Base-by-base conservation (phyloP, 2,329 filamentous ascomycete species). In the Oidium heveae region DNA sequence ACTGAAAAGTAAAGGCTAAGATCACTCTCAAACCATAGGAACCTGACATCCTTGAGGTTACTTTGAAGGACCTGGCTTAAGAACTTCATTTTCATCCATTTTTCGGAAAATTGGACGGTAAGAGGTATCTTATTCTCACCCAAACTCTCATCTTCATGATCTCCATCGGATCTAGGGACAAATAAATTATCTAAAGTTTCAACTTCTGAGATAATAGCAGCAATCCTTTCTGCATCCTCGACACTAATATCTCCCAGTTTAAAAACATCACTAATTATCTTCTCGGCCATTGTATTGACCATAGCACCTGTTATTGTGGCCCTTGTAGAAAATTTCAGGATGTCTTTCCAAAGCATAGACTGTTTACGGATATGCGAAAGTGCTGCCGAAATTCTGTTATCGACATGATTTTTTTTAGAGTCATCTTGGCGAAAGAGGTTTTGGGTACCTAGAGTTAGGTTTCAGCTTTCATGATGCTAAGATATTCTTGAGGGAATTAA, bases 11-110 rank as follows among this genome's bases (percentile, higher is more conserved):
- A 79, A 39, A 80, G 63, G 58, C 77, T 79, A 44, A 82, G 67
- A 63, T 81, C 77, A 64, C 77, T 78, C 58, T 82, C 77, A 61
- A 74, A 71, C 79, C 79, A 82, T 39, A 82, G 65, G 58, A 70
- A 80, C 56, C 70, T 71, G 55, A 82, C 74, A 58, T 82, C 79
- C 58, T 74, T 74, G 54, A 82, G 68, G 61, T 82, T 80, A 59
- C 77, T 80, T 67, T 82, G 78, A 59, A 82, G 68, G 32, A 82
- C 73, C 63, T 82, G 75, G 58, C 74, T 74, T 18, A 82, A 68
- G 60, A 76, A 82, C 65, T 80, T 77, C 56, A 82, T 70, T 52
- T 77, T 72, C 56, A 82, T 68, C 79, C 79, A 82, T 52, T 71
- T 72, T 2, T 71, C 69, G 4, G 76, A 76, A 58, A 79, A 80